phyloP scores from a whole-genome alignment of 2,329 filamentous ascomycete species.

The Diplocarpon mali region DNA sequence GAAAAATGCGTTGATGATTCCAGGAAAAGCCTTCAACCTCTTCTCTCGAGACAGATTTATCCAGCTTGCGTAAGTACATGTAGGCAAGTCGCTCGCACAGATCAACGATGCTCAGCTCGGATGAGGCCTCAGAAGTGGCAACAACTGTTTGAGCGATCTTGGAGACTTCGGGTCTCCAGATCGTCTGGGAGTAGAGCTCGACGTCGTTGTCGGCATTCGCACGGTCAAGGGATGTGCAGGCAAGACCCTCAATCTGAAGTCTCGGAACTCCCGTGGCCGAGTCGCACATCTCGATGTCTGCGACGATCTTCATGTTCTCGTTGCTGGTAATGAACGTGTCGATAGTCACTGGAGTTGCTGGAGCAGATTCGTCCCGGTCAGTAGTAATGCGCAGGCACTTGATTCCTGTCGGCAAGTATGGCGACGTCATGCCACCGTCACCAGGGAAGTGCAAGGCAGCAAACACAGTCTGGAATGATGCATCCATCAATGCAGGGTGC shows the following conservation, averaged over 20 bases:
- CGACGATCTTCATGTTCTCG: constrained; percentile 9
- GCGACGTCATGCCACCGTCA: constrained; percentile 6
- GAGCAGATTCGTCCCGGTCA: constrained; percentile 6
- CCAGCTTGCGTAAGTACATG: constrained; percentile 7
- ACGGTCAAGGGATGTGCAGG: constrained; percentile 7
- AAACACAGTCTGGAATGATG: constrained; percentile 43
- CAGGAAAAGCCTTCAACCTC: constrained; percentile 6
- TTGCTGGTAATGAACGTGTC: constrained; percentile 8
- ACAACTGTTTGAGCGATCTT: constrained; percentile 1
- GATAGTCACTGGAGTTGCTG: constrained; percentile 6
- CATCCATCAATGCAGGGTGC: constrained; percentile 45
- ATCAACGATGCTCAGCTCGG: constrained; percentile 5
- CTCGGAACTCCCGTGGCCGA: constrained; percentile 4
- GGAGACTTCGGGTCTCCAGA: constrained; percentile 7
- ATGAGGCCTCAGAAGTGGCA: neutral
- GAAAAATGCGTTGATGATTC: constrained; percentile 9
- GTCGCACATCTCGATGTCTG: constrained; percentile 8
- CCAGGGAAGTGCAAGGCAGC: constrained; percentile 6
- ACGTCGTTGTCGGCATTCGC: constrained; percentile 8
- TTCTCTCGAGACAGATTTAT: constrained; percentile 2
- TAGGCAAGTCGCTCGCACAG: constrained; percentile 7
- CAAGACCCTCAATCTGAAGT: constrained; percentile 7
- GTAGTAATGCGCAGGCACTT: constrained; percentile 9
- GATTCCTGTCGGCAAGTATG: constrained; percentile 8
- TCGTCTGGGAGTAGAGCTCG: constrained; percentile 7